Evolutionary conservation across 2,329 filamentous ascomycete species (phyloP), one percentile per base, ranked within the genome.

Genomic region (Diatrype stigma): DNA sequence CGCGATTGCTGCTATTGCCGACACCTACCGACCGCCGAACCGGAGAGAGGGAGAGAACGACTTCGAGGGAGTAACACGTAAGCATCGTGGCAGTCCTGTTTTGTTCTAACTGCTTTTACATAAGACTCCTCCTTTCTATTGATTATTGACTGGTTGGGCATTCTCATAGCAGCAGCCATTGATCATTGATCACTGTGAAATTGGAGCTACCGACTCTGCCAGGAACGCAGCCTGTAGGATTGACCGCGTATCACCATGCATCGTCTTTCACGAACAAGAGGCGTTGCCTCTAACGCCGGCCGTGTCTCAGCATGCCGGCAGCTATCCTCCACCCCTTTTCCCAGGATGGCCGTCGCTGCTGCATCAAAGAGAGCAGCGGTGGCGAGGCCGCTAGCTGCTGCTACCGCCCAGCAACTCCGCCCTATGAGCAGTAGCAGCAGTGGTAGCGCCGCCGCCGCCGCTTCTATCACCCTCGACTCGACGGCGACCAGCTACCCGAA

Each of bases 401-500:
- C 77, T 58, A 82, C 81, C 30, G 75, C 77, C 11, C 74, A 73
- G 60, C 78, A 82, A 58, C 73, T 84, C 44, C 74, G 73, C 59
- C 74, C 79, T 26, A 73, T 76, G 52, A 73, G 73, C 10, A 30
- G 26, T 30, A 30, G 26, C 26, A 30, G 26, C 26, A n/a, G n/a
- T n/a, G n/a, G n/a, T n/a, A n/a, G n/a, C n/a, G n/a, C n/a, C n/a
- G n/a, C n/a, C n/a, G n/a, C n/a, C n/a, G 26, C 26, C 10, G 26
- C 26, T 10, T 5, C 26, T 30, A 5, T 10, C 45, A 75, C 76
- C 16, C 70, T 84, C 48, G 73, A 77, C 42, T 81, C 78, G 50
- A 80, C 77, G 19, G 73, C 81, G 11, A 78, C 77, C 45, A 78
- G 72, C 67, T 93, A 86, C 69, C 87, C 86, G 23, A 86, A 77